Percentiles rank a stretch among this genome's conserved stretches.
Evolutionary conservation across 164 flowering plant genomes (phyloP).

Genomic region (Magnolia sinica): DNA sequence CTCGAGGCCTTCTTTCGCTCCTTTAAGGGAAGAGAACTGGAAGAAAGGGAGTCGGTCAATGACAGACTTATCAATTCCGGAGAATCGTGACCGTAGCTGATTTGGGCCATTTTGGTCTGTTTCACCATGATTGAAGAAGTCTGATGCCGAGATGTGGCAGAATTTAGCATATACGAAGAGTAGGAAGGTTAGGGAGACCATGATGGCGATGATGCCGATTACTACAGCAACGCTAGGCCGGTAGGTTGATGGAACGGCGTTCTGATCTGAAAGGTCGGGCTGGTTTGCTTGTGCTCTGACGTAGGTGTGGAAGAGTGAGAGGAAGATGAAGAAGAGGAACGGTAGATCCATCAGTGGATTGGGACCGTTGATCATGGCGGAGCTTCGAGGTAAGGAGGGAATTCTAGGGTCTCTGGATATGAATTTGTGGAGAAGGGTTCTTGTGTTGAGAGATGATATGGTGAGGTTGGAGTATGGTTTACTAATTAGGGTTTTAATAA

Average conservation of each 20-base stretch:
- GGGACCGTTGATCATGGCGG: neutral
- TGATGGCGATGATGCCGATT: conserved; percentile 49
- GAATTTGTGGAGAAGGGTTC: neutral
- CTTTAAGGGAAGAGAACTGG: conserved; percentile 70
- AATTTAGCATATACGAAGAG: conserved; percentile 62
- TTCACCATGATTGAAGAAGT: neutral
- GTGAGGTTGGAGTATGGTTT: neutral
- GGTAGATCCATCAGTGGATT: neutral
- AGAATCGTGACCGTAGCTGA: conserved; percentile 37
- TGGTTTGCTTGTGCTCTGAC: neutral
- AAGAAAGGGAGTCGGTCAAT: conserved; percentile 91
- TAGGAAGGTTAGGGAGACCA: conserved; percentile 53
- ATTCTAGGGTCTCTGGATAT: neutral
- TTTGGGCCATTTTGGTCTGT: conserved; percentile 2
- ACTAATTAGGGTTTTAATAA: neutral
- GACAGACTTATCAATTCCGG: conserved; percentile 70
- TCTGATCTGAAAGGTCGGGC: too few species aligned
- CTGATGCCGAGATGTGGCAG: conserved; percentile 36
- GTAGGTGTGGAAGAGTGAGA: neutral
- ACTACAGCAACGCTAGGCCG: conserved; percentile 71
- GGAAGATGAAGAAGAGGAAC: neutral
- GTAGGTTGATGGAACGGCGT: conserved; percentile 19
- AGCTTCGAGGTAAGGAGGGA: neutral
- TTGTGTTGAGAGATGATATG: neutral
- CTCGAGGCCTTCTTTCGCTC: conserved; percentile 74